Evolutionary conservation across 805 yeast species (phyloP).

Genomic region (Myxozyma mucilagina): DNA sequence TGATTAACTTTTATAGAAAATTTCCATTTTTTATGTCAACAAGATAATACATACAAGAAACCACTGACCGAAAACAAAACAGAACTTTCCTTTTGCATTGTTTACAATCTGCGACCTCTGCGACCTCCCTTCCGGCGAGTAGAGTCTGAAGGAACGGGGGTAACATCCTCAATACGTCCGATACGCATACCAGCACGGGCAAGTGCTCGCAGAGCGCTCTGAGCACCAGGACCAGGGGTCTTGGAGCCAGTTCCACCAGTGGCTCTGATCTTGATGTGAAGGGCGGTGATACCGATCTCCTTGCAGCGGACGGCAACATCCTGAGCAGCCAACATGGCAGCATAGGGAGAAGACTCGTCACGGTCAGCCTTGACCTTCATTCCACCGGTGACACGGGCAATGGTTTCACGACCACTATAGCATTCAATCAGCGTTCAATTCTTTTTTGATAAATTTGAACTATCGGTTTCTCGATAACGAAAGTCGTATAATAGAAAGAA

Average conservation of each 20-base stretch:
- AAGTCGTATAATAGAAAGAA: not conserved
- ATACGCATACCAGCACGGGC: constrained; percentile 99
- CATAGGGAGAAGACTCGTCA: constrained; percentile 99
- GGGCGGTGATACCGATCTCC: constrained; percentile 99
- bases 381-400: constrained; percentile 99
- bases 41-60: constrained; percentile 14
- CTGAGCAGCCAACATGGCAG: constrained; percentile 99
- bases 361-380: constrained; percentile 99
- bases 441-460: not conserved
- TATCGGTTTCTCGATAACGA: not conserved
- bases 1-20: constrained; percentile 5
- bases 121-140: constrained; percentile 99
- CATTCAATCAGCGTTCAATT: not conserved
- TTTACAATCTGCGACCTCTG: constrained; percentile 99
- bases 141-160: constrained; percentile 99
- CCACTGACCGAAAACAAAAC: constrained; percentile 6
- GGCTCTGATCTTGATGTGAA: constrained; percentile 99
- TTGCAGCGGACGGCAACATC: constrained; percentile 98
- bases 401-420: constrained; percentile 97
- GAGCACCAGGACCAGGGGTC: constrained; percentile 96
- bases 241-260: constrained; percentile 99
- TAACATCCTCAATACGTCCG: constrained; percentile 99
- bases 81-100: not conserved
- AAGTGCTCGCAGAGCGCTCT: constrained; percentile 93
- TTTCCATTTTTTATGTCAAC: constrained; percentile 13